Percentiles rank a stretch among this genome's conserved stretches.
phyloP scores from a whole-genome alignment of 1,284 basidiomycete genomes.

The Ustilago xerochloae region DNA sequence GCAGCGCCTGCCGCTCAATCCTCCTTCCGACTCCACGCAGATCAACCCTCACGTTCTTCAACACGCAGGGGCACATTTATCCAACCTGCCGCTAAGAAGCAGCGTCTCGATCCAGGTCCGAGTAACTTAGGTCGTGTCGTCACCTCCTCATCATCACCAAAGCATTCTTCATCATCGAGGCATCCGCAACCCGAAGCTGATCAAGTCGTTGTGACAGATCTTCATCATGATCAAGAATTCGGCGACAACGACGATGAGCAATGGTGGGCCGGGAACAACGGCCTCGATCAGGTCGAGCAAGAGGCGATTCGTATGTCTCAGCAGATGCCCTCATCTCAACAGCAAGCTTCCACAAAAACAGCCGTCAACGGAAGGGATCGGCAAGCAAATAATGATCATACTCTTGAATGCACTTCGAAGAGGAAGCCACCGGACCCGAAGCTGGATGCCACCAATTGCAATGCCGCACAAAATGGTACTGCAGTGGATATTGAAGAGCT shows the following conservation, averaged over 20 bases:
- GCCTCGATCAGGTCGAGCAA: constrained; percentile 42
- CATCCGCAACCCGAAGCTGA: constrained; percentile 23
- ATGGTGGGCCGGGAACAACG: constrained; percentile 45
- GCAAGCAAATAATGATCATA: background rate
- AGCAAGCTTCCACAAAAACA: background rate
- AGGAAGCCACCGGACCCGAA: constrained; percentile 18
- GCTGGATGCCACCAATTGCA: background rate
- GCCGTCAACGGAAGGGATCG: background rate
- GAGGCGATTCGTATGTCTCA: constrained; percentile 53
- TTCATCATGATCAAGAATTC: constrained; percentile 39
- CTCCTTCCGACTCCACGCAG: constrained; percentile 13
- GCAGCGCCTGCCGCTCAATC: constrained; percentile 1
- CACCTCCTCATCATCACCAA: background rate
- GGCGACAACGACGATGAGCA: constrained; percentile 39
- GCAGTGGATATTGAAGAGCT: constrained; percentile 9
- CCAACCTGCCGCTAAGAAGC: constrained; percentile 33
- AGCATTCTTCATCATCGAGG: no score
- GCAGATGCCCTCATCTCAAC: constrained; percentile 27
- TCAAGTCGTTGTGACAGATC: constrained; percentile 39
- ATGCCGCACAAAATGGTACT: background rate
- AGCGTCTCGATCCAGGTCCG: constrained; percentile 25
- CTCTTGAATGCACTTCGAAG: background rate
- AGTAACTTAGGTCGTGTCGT: constrained; percentile 17
- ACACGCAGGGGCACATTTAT: constrained; percentile 33
- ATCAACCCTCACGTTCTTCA: background rate